Evolutionary conservation across 2,329 filamentous ascomycete genomes (phyloP), one percentile per base, ranked within the genome.

Genomic region (Akanthomyces lecanii): DNA sequence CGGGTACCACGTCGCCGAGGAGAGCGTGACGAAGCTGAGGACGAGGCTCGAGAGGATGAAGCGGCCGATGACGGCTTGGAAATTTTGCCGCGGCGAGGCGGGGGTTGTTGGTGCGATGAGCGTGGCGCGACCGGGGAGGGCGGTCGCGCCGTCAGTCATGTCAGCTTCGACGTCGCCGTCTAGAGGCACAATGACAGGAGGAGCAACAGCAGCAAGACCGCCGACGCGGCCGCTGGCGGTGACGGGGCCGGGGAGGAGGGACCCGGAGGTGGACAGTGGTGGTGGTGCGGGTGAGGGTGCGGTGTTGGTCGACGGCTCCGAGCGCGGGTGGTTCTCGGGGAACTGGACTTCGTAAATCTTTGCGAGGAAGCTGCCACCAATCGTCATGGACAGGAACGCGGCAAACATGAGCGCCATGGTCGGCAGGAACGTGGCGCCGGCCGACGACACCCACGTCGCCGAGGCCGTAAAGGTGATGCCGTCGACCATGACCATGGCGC

Each of bases 101-200:
- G 68, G 63, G 23, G 71, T 21, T 28, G 69, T 68, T 50, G 69
- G 68, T 64, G 68, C 65, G 67, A 68, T 64, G 48, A 68, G 70
- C n/a, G 65, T 71, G 67, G 66, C 68, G 38, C 11, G 69, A 30
- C 69, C 67, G 3, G 77, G 73, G 1, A 78, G 70, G 4, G 75
- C 75, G 1, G 74, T 66, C 10, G 77, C 75, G 1, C 72, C 73
- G 40, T 80, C 79, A 30, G 78, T 77, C 42, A 87, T 85, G 69
- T 87, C 85, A 25, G 84, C 83, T 66, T 85, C 83, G 45, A 87
- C 75, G 65, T 88, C 85, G 69, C 88, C 85, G 68, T 88, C 86
- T 0, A 83, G 86, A 1, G 86, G 85, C 23, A 88, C 76, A 33
- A 88, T 86, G 59, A 88, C 78, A 21, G 59, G 59, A 14, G 12